Percentiles rank a stretch among this genome's conserved stretches.
These are phyloP conservation scores for Phytophthora cryptogea DNA, from an alignment of 352 stramenopile species.

Conservation along the genomic window DNA sequence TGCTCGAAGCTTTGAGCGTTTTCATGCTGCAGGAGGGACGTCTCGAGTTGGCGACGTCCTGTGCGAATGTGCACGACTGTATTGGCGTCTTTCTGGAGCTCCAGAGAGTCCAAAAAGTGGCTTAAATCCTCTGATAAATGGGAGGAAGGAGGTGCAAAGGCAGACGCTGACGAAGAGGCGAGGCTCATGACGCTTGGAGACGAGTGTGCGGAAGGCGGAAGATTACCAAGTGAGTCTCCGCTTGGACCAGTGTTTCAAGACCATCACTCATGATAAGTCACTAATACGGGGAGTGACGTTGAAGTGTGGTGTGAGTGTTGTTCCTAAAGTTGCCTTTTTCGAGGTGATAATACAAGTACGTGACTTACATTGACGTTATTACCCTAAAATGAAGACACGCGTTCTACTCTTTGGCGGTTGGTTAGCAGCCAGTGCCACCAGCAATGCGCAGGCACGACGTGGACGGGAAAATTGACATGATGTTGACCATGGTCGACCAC, in stretches of 20 bases:
- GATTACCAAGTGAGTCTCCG: conserved; percentile 19
- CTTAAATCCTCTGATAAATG: conserved; percentile 43
- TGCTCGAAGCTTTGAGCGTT: conserved; percentile 40
- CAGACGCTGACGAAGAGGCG: conserved; percentile 7
- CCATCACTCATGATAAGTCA: conserved; percentile 12
- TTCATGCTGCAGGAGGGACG: conserved; percentile 49
- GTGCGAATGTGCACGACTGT: conserved; percentile 50
- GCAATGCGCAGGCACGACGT: conserved; percentile 36
- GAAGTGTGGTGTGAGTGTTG: conserved; percentile 8
- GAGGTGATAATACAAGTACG: not conserved
- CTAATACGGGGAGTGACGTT: conserved; percentile 7
- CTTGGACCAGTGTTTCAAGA: not conserved
- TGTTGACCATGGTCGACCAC: conserved; percentile 39
- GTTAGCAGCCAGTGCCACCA: conserved; percentile 38
- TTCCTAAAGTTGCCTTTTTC: not conserved
- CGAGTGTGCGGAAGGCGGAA: conserved; percentile 7
- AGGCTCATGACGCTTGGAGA: conserved; percentile 11
- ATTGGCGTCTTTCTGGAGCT: conserved; percentile 23
- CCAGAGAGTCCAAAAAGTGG: conserved; percentile 38
- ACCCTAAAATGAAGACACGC: not conserved
- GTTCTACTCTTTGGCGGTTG: not conserved
- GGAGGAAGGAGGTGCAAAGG: conserved; percentile 49
- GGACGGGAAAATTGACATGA: conserved; percentile 37
- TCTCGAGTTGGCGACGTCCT: conserved; percentile 55
- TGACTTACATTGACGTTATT: conserved; percentile 6